Evolutionary conservation across 2,329 filamentous ascomycete genomes (phyloP), one percentile per base, ranked within the genome.

Genomic region (Talaromyces verruculosus): DNA sequence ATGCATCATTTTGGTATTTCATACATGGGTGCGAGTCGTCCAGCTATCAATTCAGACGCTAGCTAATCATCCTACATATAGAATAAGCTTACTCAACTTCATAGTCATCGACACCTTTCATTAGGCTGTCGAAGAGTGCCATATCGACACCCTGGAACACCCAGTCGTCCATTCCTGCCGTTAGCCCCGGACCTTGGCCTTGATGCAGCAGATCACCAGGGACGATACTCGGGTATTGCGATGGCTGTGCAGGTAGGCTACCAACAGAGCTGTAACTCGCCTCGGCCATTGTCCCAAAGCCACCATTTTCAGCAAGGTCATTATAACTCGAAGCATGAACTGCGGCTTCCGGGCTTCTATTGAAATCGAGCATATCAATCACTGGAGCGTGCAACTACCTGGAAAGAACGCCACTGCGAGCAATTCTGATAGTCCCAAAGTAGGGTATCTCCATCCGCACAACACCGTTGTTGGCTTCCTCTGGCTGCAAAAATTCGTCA

Each of bases 361-460:
- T n/a, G 15, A 7, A 11, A 11, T 53, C 8, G 3, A 33, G 49
- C 49, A 35, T 53, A n/a, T 33, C 49, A 33, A 10, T n/a, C 17
- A 53, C 8, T n/a, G 7, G 15, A 30, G 17, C 15, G 17, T 33
- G 5, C 25, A 33, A 13, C 15, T 53, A 28, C 7, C 17, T 19
- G 3, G 49, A 53, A 30, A 53, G 17, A 35, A 33, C 17, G 17
- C 59, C 59, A 17, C 10, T 17, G 37, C 69, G 69, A 15, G 70
- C 70, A 43, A 83, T 78, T 37, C 71, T 74, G 17, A 84, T 72
- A 1, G 72, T 75, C 0, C 81, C 80, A 22, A 82, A 74, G 53
- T 80, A 80, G 0, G 82, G 82, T 19, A 84, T 77, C 13, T 76
- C 70, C 13, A 84, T 77, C n/a, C 69, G 68, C 4, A 83, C 15